Conservation (phyloP, 1,139 yeast genomes). For the Scheffersomyces stambukii region DNA sequence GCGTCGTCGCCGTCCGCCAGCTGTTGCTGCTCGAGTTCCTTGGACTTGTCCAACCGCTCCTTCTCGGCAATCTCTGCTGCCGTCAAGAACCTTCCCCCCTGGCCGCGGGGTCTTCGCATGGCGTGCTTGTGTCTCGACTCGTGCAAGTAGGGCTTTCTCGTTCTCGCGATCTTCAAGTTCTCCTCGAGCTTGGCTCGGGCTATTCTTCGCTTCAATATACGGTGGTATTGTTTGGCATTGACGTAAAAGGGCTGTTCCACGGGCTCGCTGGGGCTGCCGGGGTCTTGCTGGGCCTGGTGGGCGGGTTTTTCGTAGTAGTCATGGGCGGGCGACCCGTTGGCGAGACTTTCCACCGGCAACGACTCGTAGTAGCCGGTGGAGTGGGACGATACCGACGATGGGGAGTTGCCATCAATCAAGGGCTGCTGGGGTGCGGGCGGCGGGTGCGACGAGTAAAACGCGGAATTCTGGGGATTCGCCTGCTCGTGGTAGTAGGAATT, state of each 20-base stretch:
- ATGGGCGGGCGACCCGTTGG: slow-evolving; percentile 8
- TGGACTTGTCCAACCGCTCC: slow-evolving; percentile 53
- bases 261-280: slow-evolving; percentile 11
- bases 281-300: too few species aligned
- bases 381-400: slow-evolving; percentile 5
- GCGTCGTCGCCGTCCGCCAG: slow-evolving; percentile 6
- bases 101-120: slow-evolving; percentile 98
- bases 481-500: too few species aligned
- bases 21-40: slow-evolving; percentile 32
- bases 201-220: slow-evolving; percentile 85
- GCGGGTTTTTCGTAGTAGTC: slow-evolving; percentile 10
- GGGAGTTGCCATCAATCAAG: slow-evolving; percentile 1
- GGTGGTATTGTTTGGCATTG: slow-evolving; percentile 95
- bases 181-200: slow-evolving; percentile 95
- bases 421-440: too few species aligned
- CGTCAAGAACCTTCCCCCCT: slow-evolving; percentile 94
- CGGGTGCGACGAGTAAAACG: too few species aligned
- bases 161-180: slow-evolving; percentile 78
- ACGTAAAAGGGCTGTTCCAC: slow-evolving; percentile 92
- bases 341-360: too few species aligned
- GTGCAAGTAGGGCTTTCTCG: slow-evolving; percentile 90
- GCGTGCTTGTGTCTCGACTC: slow-evolving; percentile 99
- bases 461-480: slow-evolving; percentile 3
- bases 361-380: slow-evolving; percentile 3
- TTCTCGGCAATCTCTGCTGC: slow-evolving; percentile 95